Conservation (phyloP, 2,329 filamentous ascomycete species). For the Hypoxylon sp. region DNA sequence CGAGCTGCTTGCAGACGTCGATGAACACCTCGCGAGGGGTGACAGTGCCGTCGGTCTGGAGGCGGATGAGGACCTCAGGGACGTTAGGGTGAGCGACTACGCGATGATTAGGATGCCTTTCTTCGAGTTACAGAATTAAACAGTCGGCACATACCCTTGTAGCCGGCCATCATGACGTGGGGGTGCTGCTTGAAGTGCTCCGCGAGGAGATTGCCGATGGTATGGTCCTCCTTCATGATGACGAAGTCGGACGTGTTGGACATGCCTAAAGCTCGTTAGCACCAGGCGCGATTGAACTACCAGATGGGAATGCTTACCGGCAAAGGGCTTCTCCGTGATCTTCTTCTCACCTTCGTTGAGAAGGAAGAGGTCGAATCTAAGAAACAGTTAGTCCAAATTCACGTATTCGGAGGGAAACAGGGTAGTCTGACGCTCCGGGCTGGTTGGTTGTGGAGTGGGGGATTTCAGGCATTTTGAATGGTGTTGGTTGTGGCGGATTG, state of each 20-base stretch:
- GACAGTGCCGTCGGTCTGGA: constrained; percentile 91
- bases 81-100: constrained; percentile 73
- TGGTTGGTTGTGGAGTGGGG: constrained; percentile 4
- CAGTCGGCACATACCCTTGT: constrained; percentile 76
- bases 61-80: constrained; percentile 76
- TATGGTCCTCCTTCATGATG: constrained; percentile 97
- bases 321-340: constrained; percentile 88
- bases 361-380: constrained; percentile 93
- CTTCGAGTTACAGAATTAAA: constrained; percentile 57
- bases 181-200: constrained; percentile 87
- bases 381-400: constrained; percentile 42
- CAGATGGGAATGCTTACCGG: constrained; percentile 72
- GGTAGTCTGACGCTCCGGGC: constrained; percentile 19
- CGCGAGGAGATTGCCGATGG: constrained; percentile 89
- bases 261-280: constrained; percentile 72
- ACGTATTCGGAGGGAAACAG: constrained; percentile 8
- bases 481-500: neutral
- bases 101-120: constrained; percentile 44
- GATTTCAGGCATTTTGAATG: neutral
- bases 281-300: neutral
- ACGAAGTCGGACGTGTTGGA: constrained; percentile 96
- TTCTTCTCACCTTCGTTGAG: constrained; percentile 88
- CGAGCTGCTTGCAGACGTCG: constrained; percentile 83
- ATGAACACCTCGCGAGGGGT: constrained; percentile 91
- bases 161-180: constrained; percentile 90